Conservation (phyloP, 2,329 filamentous ascomycete species). For the Fusarium scirpi region DNA sequence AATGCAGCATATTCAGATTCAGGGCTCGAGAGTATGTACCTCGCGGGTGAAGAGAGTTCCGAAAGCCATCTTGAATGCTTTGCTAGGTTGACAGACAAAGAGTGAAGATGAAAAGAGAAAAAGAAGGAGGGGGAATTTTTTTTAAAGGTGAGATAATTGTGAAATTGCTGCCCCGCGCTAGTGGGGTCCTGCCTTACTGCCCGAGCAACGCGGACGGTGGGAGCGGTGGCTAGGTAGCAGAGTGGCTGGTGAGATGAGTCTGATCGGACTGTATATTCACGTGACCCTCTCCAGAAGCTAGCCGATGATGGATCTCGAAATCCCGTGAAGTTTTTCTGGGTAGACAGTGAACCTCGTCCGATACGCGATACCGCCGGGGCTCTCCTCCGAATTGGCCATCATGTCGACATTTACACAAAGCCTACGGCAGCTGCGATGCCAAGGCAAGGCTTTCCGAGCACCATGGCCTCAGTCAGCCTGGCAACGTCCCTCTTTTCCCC, state of each 20-base stretch:
- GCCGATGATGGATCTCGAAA: conserved; percentile 28
- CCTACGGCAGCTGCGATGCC: conserved; percentile 54
- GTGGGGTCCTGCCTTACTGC: conserved; percentile 45
- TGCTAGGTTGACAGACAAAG: conserved; percentile 46
- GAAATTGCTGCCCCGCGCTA: conserved; percentile 53
- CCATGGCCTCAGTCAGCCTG: conserved; percentile 49
- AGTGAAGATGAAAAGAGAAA: conserved; percentile 43
- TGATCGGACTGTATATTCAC: conserved; percentile 32
- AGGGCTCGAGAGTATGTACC: conserved; percentile 63
- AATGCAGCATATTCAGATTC: conserved; percentile 31
- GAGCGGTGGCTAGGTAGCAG: conserved; percentile 30
- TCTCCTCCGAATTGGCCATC: conserved; percentile 41
- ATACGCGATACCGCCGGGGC: conserved; percentile 44
- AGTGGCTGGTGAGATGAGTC: conserved; percentile 12
- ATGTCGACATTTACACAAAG: conserved; percentile 54
- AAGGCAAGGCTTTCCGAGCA: conserved; percentile 47
- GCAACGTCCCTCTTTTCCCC: conserved; percentile 41
- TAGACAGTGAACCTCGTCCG: conserved; percentile 38
- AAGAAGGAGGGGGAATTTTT: conserved; percentile 50
- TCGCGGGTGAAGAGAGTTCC: conserved; percentile 94
- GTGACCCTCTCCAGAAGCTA: conserved; percentile 39
- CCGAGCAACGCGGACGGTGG: conserved; percentile 39
- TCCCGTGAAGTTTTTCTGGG: conserved; percentile 46
- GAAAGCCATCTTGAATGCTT: conserved; percentile 83
- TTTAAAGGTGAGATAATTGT: conserved; percentile 45